These are phyloP conservation scores for Glycine tomentella DNA, from an alignment of 306 rosid genomes.

Conservation along the genomic window DNA sequence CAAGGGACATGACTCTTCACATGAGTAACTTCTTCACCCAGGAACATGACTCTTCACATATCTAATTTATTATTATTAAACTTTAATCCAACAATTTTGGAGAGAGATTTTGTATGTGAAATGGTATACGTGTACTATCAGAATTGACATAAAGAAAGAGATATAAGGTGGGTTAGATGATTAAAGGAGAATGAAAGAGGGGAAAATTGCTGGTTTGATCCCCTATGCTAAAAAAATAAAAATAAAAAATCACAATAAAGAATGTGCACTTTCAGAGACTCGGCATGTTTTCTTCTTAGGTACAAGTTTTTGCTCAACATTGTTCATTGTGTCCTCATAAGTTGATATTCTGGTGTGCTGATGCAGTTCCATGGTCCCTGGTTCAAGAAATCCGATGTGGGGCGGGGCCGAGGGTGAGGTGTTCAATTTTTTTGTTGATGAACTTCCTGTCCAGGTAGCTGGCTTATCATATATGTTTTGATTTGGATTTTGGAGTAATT, in stretches of 20 bases:
- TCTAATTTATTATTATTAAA: too few relatives aligned
- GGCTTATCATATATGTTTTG: constrained; percentile 27
- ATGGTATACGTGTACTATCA: neutral
- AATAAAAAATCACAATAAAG: neutral
- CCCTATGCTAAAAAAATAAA: too few relatives aligned
- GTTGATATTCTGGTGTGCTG: constrained; percentile 50
- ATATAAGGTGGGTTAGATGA: too few relatives aligned
- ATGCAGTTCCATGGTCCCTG: constrained; percentile 98
- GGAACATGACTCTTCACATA: too few relatives aligned
- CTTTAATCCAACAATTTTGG: too few relatives aligned
- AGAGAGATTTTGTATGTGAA: constrained; percentile 15
- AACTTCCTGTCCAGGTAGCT: constrained; percentile 93
- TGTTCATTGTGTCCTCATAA: constrained; percentile 31
- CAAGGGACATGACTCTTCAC: too few relatives aligned
- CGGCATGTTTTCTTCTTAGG: constrained; percentile 27
- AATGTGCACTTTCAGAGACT: constrained; percentile 7
- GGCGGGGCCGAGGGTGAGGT: constrained; percentile 65
- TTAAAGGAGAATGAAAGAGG: too few relatives aligned
- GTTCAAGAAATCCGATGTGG: constrained; percentile 99
- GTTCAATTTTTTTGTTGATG: constrained; percentile 91
- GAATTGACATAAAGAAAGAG: constrained; percentile 2
- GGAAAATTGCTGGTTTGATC: too few relatives aligned
- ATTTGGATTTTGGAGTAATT: constrained; percentile 9
- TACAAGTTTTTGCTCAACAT: constrained; percentile 22
- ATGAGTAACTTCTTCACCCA: too few relatives aligned